These are phyloP conservation scores for Bipolaris oryzae DNA, from an alignment of 2,329 filamentous ascomycete species.

Conservation along the genomic window DNA sequence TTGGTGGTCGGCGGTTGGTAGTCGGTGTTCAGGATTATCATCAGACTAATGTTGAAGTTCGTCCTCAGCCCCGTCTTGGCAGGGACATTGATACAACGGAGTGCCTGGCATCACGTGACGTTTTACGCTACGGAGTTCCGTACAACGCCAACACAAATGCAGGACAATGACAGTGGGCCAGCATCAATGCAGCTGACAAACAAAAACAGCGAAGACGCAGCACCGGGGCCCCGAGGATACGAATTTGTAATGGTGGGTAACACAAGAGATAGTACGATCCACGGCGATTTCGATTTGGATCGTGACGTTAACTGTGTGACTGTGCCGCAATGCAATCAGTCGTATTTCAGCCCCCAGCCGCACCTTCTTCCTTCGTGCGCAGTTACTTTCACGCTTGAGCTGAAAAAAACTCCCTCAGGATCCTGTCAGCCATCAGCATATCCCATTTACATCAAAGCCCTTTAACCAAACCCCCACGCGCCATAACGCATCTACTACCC, in stretches of 20 bases:
- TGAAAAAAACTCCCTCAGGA: background rate
- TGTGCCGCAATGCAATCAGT: background rate
- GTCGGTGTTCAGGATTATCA: background rate
- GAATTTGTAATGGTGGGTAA: background rate
- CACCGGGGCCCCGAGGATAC: background rate
- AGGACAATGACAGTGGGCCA: background rate
- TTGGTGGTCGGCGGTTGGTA: too few species aligned
- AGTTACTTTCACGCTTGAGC: background rate
- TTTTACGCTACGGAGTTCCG: constrained; percentile 7
- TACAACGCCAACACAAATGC: constrained; percentile 1
- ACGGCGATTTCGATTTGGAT: background rate
- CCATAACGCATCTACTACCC: too few species aligned
- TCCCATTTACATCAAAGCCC: background rate
- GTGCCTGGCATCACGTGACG: background rate
- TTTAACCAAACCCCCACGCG: background rate
- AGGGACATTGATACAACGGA: background rate
- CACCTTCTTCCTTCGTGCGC: background rate
- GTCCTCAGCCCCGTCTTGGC: background rate
- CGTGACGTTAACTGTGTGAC: background rate
- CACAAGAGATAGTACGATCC: too few species aligned
- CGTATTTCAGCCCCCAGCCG: background rate
- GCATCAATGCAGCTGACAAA: background rate
- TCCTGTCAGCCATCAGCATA: background rate
- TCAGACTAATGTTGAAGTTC: background rate
- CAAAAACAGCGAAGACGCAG: background rate